phyloP scores from a whole-genome alignment of 805 yeast species.

The Wickerhamomyces subpelliculosus region DNA sequence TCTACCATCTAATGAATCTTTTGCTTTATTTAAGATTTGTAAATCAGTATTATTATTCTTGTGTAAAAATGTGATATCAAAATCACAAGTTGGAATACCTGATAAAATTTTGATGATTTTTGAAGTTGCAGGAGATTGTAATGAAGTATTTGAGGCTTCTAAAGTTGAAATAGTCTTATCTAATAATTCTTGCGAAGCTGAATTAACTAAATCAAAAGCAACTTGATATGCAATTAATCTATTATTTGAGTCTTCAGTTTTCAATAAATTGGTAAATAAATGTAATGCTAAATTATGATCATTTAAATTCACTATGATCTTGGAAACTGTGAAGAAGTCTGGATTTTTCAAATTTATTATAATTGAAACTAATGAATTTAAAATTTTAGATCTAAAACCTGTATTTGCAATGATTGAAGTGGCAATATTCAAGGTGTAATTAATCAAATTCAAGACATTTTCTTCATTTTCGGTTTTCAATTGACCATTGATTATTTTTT shows the following conservation, averaged over 20 bases:
- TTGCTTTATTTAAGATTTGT: slow-evolving; percentile 73
- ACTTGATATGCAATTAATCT: slow-evolving; percentile 78
- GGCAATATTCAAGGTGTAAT: slow-evolving; percentile 70
- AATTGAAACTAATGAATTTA: slow-evolving; percentile 55
- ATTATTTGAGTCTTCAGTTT: slow-evolving; percentile 29
- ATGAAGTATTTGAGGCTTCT: slow-evolving; percentile 14
- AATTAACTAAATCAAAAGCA: slow-evolving; percentile 88
- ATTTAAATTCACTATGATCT: slow-evolving; percentile 83
- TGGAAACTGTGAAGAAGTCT: slow-evolving; percentile 79
- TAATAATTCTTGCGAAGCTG: slow-evolving; percentile 86
- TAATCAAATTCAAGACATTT: slow-evolving; percentile 45
- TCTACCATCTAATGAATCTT: slow-evolving; percentile 79
- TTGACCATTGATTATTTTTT: slow-evolving; percentile 42
- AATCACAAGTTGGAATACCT: slow-evolving; percentile 93
- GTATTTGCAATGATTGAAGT: slow-evolving; percentile 61
- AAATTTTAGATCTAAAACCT: slow-evolving; percentile 56
- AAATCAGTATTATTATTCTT: slow-evolving; percentile 85
- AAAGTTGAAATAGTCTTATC: slow-evolving; percentile 44
- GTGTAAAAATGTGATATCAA: slow-evolving; percentile 79
- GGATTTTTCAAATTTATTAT: slow-evolving; percentile 53
- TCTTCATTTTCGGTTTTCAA: slow-evolving; percentile 40
- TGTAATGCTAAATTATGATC: slow-evolving; percentile 64
- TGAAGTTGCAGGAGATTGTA: slow-evolving; percentile 18
- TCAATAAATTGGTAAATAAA: slow-evolving; percentile 56
- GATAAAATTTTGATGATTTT: slow-evolving; percentile 66